A percentile compares a stretch with the other conserved stretches of the same genome.
phyloP scores from a whole-genome alignment of 2,329 filamentous ascomycete species.

The Blastomyces parvus region DNA sequence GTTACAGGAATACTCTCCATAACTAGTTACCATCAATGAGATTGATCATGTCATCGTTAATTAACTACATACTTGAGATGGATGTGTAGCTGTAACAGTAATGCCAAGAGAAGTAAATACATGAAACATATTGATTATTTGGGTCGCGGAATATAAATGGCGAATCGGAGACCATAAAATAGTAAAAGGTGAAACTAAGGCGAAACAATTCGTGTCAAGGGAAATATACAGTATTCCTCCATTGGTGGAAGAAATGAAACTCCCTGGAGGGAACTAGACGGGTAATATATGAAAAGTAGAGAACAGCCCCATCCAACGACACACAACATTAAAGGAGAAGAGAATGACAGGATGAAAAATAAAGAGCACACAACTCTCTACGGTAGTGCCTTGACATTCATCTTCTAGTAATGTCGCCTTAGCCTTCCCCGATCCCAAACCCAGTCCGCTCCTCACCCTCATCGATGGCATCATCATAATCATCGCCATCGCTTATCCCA shows the following conservation, averaged over 20 bases:
- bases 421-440: neutral
- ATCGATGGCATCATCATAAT: neutral
- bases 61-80: neutral
- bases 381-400: neutral
- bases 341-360: neutral
- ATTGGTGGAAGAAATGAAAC: neutral
- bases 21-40: too few relatives aligned
- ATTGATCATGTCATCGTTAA: neutral
- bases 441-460: neutral
- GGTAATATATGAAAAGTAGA: neutral
- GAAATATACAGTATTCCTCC: neutral
- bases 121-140: neutral
- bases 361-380: neutral
- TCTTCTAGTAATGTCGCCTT: neutral
- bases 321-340: neutral
- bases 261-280: neutral
- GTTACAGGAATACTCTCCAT: neutral
- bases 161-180: neutral
- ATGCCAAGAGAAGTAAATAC: neutral
- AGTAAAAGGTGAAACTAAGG: neutral
- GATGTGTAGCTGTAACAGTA: neutral
- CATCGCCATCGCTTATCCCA: conserved; percentile 11
- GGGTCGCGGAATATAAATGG: neutral
- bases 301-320: neutral
- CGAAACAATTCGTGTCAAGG: neutral